phyloP scores from a whole-genome alignment of 768 basidiomycete species.

The Trichaptum fuscoviolaceum region DNA sequence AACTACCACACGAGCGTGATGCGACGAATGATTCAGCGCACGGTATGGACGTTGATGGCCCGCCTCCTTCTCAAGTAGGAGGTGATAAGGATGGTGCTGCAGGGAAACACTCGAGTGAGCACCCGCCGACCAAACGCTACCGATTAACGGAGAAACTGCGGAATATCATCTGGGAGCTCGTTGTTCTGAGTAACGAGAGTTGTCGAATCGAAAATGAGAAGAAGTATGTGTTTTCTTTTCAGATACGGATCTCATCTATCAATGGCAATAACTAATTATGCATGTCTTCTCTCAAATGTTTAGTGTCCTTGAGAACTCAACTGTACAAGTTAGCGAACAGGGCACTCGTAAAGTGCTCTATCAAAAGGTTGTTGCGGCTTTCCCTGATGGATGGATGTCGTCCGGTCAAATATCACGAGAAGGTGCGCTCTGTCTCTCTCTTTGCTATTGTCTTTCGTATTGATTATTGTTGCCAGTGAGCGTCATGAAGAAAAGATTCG shows the following conservation, averaged over 20 bases:
- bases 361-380: slow-evolving; percentile 80
- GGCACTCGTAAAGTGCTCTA: slow-evolving; percentile 75
- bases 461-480: slow-evolving; percentile 48
- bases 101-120: slow-evolving; percentile 27
- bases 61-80: slow-evolving; percentile 19
- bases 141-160: slow-evolving; percentile 79
- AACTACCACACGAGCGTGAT: slow-evolving; percentile 19
- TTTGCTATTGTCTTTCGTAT: background rate
- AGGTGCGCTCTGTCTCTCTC: slow-evolving; percentile 41
- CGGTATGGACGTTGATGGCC: slow-evolving; percentile 28
- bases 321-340: slow-evolving; percentile 74
- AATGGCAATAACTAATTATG: background rate
- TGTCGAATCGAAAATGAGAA: slow-evolving; percentile 45
- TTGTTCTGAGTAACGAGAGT: slow-evolving; percentile 77
- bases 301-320: slow-evolving; percentile 57
- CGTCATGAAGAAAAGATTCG: slow-evolving; percentile 77
- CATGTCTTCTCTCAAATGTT: slow-evolving; percentile 15
- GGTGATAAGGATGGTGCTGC: slow-evolving; percentile 8
- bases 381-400: slow-evolving; percentile 81
- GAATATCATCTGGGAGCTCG: slow-evolving; percentile 71
- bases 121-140: slow-evolving; percentile 74
- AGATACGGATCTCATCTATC: background rate
- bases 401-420: slow-evolving; percentile 85
- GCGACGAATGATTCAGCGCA: slow-evolving; percentile 22
- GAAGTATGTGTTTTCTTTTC: slow-evolving; percentile 20